Evolutionary conservation across 352 stramenopile species (phyloP).

Genomic region (Phytophthora pseudosyringae): DNA sequence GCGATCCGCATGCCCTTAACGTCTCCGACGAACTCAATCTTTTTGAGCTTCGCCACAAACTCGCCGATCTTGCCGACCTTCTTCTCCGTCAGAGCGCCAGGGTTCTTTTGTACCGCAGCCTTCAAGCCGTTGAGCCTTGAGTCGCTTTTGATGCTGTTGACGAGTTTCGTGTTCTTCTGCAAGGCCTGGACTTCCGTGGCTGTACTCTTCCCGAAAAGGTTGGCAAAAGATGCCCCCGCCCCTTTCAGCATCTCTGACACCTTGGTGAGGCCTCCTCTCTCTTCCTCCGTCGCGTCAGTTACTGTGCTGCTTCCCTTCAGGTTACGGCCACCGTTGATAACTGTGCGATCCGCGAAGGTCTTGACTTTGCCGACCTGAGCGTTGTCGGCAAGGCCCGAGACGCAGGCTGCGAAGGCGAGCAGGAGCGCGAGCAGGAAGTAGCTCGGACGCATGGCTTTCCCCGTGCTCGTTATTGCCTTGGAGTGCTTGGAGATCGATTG

Average conservation of each 20-base stretch:
- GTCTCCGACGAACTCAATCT: conserved; percentile 16
- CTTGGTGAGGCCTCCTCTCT: not conserved
- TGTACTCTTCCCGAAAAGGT: conserved; percentile 2
- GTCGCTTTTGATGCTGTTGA: conserved; percentile 1
- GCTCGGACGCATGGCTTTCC: conserved; percentile 16
- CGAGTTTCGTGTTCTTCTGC: conserved; percentile 6
- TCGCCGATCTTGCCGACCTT: conserved; percentile 9
- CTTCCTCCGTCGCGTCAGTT: conserved; percentile 5
- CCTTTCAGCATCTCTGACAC: conserved; percentile 3
- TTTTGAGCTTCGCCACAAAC: conserved; percentile 10
- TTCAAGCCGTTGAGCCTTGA: not conserved
- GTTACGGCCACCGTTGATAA: conserved; percentile 1
- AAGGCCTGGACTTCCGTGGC: conserved; percentile 5
- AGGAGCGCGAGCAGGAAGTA: conserved; percentile 20
- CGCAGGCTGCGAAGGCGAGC: not conserved
- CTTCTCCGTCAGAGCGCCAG: not conserved
- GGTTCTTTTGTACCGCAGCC: not conserved
- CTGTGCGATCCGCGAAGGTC: not conserved
- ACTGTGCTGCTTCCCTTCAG: conserved; percentile 12
- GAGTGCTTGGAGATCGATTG: conserved; percentile 17
- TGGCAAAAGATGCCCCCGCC: not conserved
- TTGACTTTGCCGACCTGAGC: not conserved
- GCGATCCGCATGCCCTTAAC: conserved; percentile 19
- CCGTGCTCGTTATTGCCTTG: not conserved
- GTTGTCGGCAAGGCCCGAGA: not conserved